Base-by-base conservation (phyloP, 371 early-diverging fungal genomes). In the Parasitella parasitica region DNA sequence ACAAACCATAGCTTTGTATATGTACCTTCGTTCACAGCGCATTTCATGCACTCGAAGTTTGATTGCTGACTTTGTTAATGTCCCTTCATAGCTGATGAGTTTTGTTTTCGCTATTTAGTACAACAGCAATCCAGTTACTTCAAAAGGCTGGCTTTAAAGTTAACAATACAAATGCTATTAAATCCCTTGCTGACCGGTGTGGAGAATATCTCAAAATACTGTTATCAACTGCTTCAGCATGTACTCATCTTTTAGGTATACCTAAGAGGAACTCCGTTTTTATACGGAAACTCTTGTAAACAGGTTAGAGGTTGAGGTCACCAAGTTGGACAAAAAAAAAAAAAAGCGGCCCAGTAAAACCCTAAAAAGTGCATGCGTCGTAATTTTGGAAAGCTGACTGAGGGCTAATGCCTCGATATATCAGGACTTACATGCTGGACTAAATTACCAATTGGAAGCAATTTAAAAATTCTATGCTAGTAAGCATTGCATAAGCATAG, bases 341-440 rank as follows among this genome's bases (percentile, higher is more conserved):
- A 22, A 43, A 57, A 57, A 46, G 57, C 4, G 57, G 34, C 57
- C 57, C 28, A 57, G 57, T 34, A 16, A 46, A 30, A 46, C 37
- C 20, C 18, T 57, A 2, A 27, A 57, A 34, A 46, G 57, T n/a
- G n/a, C n/a, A n/a, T n/a, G n/a, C n/a, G n/a, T n/a, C n/a, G n/a
- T n/a, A n/a, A n/a, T n/a, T n/a, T n/a, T n/a, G n/a, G n/a, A n/a
- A n/a, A n/a, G n/a, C n/a, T n/a, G n/a, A n/a, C n/a, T n/a, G n/a
- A n/a, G n/a, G n/a, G n/a, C n/a, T n/a, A n/a, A n/a, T n/a, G n/a
- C n/a, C n/a, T n/a, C n/a, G n/a, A n/a, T n/a, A n/a, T n/a, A n/a
- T n/a, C n/a, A n/a, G n/a, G n/a, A n/a, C n/a, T n/a, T 57, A 46
- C 32, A 39, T 18, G 11, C 5, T n/a, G 39, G 39, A 39, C 11